Evolutionary conservation across 192 early-diverging fungal species (phyloP).

Genomic region (Mortierella claussenii): DNA sequence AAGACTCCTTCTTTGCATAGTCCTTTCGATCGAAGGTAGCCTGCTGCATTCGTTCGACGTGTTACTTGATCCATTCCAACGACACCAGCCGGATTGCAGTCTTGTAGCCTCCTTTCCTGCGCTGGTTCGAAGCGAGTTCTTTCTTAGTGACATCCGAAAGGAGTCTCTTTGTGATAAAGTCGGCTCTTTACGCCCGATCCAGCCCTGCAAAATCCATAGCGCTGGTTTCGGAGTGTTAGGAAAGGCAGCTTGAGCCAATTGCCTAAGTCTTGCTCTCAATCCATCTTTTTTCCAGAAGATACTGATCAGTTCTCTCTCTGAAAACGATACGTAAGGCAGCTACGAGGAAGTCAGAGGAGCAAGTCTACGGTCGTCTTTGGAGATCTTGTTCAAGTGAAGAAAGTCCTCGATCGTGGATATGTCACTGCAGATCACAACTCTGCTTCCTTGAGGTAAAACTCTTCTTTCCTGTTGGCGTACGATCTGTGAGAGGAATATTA

Average conservation of each 20-base stretch:
- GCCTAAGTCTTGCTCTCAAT: not conserved
- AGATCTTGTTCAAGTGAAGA: constrained; percentile 1
- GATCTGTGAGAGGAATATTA: too few relatives aligned
- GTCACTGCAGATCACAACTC: too few relatives aligned
- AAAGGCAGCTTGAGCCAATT: not conserved
- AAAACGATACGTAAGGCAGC: constrained; percentile 1
- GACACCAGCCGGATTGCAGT: not conserved
- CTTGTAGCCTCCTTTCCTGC: not conserved
- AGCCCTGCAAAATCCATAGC: not conserved
- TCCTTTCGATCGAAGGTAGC: constrained; percentile 18
- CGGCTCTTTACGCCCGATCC: not conserved
- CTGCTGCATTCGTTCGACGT: not conserved
- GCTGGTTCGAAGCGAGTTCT: not conserved
- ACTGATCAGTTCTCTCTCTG: not conserved
- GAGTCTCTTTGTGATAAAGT: not conserved
- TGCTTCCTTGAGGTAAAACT: too few relatives aligned
- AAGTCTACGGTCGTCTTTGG: not conserved
- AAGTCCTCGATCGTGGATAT: constrained; percentile 12
- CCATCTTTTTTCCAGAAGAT: not conserved
- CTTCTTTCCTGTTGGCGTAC: too few relatives aligned
- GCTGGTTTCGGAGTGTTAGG: not conserved
- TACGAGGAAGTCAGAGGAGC: not conserved
- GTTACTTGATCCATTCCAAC: not conserved
- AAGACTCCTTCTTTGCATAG: too few relatives aligned
- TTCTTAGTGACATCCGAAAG: not conserved